These are phyloP conservation scores for Ogataea methylovora DNA, from an alignment of 805 yeast species.

Conservation along the genomic window DNA sequence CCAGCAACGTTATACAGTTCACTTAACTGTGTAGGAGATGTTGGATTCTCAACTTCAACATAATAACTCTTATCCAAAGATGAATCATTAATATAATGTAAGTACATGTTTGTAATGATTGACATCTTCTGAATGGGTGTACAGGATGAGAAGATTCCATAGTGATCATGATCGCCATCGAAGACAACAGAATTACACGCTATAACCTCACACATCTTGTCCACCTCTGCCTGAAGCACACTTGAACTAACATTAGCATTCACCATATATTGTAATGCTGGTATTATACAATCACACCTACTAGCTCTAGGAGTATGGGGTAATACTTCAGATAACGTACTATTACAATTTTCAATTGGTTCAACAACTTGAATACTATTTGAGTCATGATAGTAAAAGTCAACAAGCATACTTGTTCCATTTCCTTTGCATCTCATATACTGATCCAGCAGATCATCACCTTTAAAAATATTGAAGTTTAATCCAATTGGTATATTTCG, in stretches of 20 bases:
- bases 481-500: constrained; percentile 32
- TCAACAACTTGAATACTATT: neutral
- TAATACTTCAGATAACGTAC: constrained; percentile 6
- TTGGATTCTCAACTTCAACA: constrained; percentile 3
- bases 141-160: constrained; percentile 37
- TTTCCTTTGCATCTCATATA: too few species aligned
- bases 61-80: constrained; percentile 5
- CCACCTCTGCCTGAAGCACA: constrained; percentile 3
- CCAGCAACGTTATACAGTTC: constrained; percentile 6
- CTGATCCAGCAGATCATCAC: neutral
- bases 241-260: constrained; percentile 7
- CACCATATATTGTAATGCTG: constrained; percentile 31
- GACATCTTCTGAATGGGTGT: constrained; percentile 29
- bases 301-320: constrained; percentile 36
- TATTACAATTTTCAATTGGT: neutral
- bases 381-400: neutral
- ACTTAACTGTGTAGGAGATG: neutral
- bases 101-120: constrained; percentile 32
- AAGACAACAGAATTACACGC: constrained; percentile 32
- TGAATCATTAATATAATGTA: constrained; percentile 14
- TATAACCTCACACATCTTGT: constrained; percentile 27
- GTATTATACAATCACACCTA: constrained; percentile 37
- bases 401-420: too few species aligned
- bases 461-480: neutral
- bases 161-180: constrained; percentile 29